Conservation (phyloP, 2,329 filamentous ascomycete species). For the Lachnellula cervina region DNA sequence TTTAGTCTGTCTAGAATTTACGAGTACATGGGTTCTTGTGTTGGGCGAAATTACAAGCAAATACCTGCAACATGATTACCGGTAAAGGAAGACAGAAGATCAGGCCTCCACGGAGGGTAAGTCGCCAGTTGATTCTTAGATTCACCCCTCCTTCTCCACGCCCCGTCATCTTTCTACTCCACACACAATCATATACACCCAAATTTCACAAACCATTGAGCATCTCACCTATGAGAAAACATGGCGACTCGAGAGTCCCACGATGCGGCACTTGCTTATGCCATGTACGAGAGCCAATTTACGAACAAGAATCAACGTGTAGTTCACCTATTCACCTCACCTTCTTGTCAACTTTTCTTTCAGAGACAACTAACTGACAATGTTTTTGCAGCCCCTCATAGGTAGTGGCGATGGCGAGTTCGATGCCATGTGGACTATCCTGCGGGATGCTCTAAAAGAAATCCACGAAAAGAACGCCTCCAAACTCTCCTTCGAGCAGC, state of each 20-base stretch:
- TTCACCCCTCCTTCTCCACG: constrained; percentile 6
- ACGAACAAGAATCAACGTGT: background rate
- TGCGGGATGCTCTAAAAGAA: constrained; percentile 72
- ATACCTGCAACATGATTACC: constrained; percentile 39
- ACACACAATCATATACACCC: background rate
- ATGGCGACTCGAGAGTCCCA: background rate
- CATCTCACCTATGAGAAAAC: background rate
- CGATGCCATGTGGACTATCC: constrained; percentile 74
- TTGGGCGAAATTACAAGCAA: background rate
- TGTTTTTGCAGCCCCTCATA: constrained; percentile 40
- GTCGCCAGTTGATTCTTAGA: constrained; percentile 30
- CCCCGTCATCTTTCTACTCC: background rate
- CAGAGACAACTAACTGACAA: background rate
- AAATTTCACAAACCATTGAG: background rate
- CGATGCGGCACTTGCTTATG: background rate
- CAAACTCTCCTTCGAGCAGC: constrained; percentile 84
- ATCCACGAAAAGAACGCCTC: constrained; percentile 93
- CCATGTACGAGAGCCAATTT: background rate
- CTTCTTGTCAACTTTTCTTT: background rate
- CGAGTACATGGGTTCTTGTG: background rate
- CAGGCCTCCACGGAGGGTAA: constrained; percentile 61
- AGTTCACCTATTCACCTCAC: background rate
- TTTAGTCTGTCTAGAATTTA: background rate
- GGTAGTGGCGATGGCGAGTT: constrained; percentile 66
- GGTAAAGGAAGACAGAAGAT: constrained; percentile 56